Base-by-base conservation (phyloP, 75 land plant genomes). In the Cryptomeria japonica region DNA sequence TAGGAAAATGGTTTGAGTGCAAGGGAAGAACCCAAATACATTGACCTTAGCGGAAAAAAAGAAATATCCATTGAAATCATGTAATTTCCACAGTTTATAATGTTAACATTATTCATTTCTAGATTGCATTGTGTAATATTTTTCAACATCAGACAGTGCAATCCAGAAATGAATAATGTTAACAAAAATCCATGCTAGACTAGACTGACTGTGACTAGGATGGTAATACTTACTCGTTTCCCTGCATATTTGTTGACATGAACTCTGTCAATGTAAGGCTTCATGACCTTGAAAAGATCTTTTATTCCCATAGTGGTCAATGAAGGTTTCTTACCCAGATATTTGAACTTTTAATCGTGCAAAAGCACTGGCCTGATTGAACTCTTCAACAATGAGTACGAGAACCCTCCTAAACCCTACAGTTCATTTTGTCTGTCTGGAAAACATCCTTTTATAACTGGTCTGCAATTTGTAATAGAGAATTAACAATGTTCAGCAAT, bases 171-270 rank as follows among this genome's bases (percentile, higher is more conserved):
- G n/a, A n/a, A n/a, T n/a, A n/a, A n/a, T n/a, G n/a, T n/a, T n/a
- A n/a, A 7, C 5, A 0, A 64, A 58, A 22, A 64, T 25, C 8
- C 70, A 64, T 64, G 25, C 70, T 64, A 64, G 70, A 32, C 70
- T 64, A 64, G 70, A 32, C 37, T 73, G 37, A 31, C 34, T 73
- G 77, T 73, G 37, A 8, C 0, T 32, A 73, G 15, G 34, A 73
- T 73, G 37, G 77, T 1, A 44, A 41, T 42, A 41, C 58, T 89
- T 91, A 96, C 98, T 22, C 97, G 91, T 72, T 91, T 90, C 84
- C 97, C 97, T 46, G 94, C 87, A 80, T 94, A 97, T 87, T 97
- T 97, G 58, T 89, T 88, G 86, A 97, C 91, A 87, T 97, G 93
- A 83, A 96, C 91, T 16, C 93, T 88, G 75, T 93, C 88, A 28